A percentile compares a stretch with the other conserved stretches of the same genome.
These are phyloP conservation scores for Keithomyces neogunnii DNA, from an alignment of 2,329 filamentous ascomycete species.

Conservation along the genomic window DNA sequence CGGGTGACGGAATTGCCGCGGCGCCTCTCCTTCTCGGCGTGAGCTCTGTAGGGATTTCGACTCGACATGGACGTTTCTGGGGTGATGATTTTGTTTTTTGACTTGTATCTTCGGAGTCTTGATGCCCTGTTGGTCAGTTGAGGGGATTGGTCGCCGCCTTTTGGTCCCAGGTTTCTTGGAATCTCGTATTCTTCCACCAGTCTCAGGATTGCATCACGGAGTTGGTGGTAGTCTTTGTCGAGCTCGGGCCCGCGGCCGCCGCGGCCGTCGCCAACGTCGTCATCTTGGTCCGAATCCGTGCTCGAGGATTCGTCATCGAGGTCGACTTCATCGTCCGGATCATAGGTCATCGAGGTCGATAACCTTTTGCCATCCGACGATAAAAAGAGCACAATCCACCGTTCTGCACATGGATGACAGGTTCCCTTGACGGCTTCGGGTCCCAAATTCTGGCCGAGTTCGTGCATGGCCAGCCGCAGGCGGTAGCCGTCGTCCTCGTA, in stretches of 20 bases:
- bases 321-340: conserved; percentile 55
- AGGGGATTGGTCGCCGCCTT: conserved; percentile 40
- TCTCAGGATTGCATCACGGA: conserved; percentile 73
- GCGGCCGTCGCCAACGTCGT: conserved; percentile 36
- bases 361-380: conserved; percentile 63
- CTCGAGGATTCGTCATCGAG: conserved; percentile 57
- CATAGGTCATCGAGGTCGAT: conserved; percentile 65
- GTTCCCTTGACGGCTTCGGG: conserved; percentile 55
- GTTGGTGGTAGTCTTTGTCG: conserved; percentile 71
- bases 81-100: conserved; percentile 50
- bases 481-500: conserved; percentile 56
- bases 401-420: conserved; percentile 72
- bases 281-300: conserved; percentile 53
- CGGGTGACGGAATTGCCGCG: conserved; percentile 6
- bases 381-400: conserved; percentile 76
- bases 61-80: conserved; percentile 43
- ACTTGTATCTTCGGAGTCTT: conserved; percentile 49
- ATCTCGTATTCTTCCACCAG: conserved; percentile 78
- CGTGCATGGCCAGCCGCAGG: conserved; percentile 59
- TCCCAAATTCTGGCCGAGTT: conserved; percentile 60
- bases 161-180: conserved; percentile 55
- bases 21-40: conserved; percentile 13
- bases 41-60: conserved; percentile 48
- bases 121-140: conserved; percentile 66
- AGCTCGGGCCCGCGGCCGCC: conserved; percentile 42